Evolutionary conservation across 2,329 filamentous ascomycete species (phyloP), one percentile per base, ranked within the genome.

Genomic region (Lachnellula arida): DNA sequence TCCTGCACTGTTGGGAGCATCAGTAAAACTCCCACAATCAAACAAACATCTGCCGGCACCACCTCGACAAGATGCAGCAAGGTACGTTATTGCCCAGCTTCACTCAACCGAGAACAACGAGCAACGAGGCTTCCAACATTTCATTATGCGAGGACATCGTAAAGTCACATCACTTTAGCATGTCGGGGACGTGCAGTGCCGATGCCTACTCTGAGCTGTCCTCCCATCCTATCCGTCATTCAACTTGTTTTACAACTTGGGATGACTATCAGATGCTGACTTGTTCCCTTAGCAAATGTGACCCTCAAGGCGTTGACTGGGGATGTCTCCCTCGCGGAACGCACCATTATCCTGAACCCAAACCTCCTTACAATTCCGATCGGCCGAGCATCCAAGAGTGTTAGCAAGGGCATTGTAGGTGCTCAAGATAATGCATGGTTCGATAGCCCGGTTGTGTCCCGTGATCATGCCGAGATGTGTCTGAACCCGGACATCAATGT

Each of bases 381-480:
- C 55, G 77, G 78, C 5, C 71, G 78, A 59, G 71, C 77, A 0
- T 79, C 76, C 14, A 79, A 78, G 63, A 74, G 72, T 22, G 47
- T 69, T 0, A 67, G 66, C 42, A 80, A 80, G 49, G 75, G 75
- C 9, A 73, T 76, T 40, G 50, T 73, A 61, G 68, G 75, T 63
- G 67, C 71, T 58, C 39, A 63, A 5, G 70, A 79, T 61, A 91
- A 90, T 69, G 82, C 77, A 15, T 89, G 78, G 77, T 87, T 89
- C 56, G 81, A 89, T 61, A 87, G 82, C 55, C 82, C 86, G 0
- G 86, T 90, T 37, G 86, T 91, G 76, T 89, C 86, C 23, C 78
- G 87, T 46, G 69, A 81, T 11, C 87, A 91, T 71, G 88, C 87
- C 15, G 71, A 79, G 44, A 65, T 86, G 4, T 61, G 66, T 15